phyloP scores from a whole-genome alignment of 495 filamentous ascomycete genomes.

The Schizothecium vesticola region DNA sequence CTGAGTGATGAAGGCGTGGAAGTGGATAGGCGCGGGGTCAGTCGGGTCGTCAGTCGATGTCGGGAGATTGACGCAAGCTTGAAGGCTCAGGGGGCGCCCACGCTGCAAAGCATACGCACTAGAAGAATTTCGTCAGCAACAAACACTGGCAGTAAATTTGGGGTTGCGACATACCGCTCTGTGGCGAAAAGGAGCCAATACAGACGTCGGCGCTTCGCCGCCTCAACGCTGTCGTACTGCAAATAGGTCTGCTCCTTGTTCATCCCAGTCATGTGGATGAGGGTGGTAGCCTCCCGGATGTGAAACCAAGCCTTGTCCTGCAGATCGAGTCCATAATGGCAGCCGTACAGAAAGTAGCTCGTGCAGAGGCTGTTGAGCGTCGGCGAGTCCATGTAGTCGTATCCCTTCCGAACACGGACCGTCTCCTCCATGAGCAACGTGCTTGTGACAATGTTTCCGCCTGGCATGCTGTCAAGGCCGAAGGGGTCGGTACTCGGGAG shows the following conservation, averaged over 20 bases:
- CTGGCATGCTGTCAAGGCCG: conserved; percentile 47
- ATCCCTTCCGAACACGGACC: conserved; percentile 66
- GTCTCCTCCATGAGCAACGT: conserved; percentile 71
- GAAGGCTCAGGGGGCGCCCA: conserved; percentile 56
- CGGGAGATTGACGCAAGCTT: conserved; percentile 57
- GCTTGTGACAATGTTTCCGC: conserved; percentile 49
- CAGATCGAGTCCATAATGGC: conserved; percentile 65
- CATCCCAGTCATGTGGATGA: conserved; percentile 54
- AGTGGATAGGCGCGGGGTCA: conserved; percentile 43
- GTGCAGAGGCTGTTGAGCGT: conserved; percentile 66
- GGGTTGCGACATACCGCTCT: conserved; percentile 51
- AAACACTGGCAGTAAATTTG: background rate
- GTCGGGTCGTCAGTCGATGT: conserved; percentile 59
- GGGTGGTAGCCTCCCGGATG: conserved; percentile 64
- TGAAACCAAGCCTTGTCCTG: conserved; percentile 71
- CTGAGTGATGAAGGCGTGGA: conserved; percentile 60
- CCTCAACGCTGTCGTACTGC: conserved; percentile 49
- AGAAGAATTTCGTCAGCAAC: conserved; percentile 17
- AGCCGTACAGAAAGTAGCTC: conserved; percentile 75
- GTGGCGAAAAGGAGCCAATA: conserved; percentile 70
- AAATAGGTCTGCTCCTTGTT: conserved; percentile 57
- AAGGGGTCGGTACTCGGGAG: conserved; percentile 49
- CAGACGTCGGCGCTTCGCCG: conserved; percentile 51
- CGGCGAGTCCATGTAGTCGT: conserved; percentile 65
- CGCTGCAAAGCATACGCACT: conserved; percentile 72